phyloP scores from a whole-genome alignment of 2,329 filamentous ascomycete species.

The Ophiostoma sp. region DNA sequence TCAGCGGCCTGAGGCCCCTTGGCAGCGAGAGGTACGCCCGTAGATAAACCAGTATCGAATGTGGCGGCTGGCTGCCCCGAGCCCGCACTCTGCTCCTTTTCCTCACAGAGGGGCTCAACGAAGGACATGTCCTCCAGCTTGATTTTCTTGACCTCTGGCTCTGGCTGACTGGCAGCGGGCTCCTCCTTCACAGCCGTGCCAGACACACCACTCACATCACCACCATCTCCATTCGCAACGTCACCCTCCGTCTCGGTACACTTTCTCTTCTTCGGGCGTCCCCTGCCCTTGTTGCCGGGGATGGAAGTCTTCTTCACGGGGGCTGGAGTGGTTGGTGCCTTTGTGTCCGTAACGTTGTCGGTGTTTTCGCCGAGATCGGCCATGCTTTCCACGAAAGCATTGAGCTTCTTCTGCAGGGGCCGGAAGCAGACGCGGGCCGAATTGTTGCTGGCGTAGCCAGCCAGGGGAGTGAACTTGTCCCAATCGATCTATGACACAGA shows the following conservation, averaged over 20 bases:
- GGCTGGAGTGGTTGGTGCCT: background rate
- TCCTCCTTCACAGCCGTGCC: background rate
- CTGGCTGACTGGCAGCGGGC: background rate
- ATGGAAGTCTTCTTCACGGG: background rate
- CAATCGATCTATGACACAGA: conserved; percentile 25
- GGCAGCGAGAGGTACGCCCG: background rate
- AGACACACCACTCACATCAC: background rate
- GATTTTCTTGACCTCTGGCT: background rate
- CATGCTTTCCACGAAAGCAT: conserved; percentile 41
- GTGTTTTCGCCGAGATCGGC: background rate
- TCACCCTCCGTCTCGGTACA: background rate
- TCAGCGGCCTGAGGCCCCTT: background rate
- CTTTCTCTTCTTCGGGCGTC: conserved; percentile 16
- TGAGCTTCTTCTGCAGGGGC: conserved; percentile 54
- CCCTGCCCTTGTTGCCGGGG: background rate
- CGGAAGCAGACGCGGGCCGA: conserved; percentile 55
- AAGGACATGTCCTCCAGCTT: background rate
- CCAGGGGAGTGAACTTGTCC: conserved; percentile 27
- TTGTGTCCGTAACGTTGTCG: background rate
- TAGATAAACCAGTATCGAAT: too few species aligned
- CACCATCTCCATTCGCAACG: too few species aligned
- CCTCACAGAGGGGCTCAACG: background rate
- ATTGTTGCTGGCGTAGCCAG: conserved; percentile 27
- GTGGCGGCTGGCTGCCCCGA: background rate
- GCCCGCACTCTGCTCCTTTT: background rate